Evolutionary conservation across 176 grass and related monocot species (phyloP).

Genomic region (Avena sativa): DNA sequence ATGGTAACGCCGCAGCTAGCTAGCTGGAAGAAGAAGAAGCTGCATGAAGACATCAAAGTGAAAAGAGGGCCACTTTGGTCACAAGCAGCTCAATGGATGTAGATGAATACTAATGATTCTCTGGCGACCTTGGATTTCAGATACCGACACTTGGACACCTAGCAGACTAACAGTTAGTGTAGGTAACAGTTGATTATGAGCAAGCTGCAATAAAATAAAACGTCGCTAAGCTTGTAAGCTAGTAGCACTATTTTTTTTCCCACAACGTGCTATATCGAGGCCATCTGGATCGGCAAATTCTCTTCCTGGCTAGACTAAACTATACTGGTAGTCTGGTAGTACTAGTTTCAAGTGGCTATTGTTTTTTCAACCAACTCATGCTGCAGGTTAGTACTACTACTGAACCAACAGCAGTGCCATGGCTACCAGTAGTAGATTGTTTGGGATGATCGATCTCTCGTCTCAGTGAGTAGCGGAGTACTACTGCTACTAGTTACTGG

Average conservation of each 20-base stretch:
- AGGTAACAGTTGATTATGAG: not conserved
- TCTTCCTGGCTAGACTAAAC: not conserved
- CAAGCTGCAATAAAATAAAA: not conserved
- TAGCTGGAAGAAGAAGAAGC: slow-evolving; percentile 21
- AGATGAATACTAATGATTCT: not conserved
- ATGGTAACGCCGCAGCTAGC: slow-evolving; percentile 4
- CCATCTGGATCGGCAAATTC: not conserved
- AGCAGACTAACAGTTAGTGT: no score
- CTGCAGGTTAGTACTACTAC: not conserved
- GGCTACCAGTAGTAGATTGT: not conserved
- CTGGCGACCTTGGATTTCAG: not conserved
- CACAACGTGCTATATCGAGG: not conserved
- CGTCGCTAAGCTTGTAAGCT: not conserved
- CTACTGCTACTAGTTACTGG: not conserved
- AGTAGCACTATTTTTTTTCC: not conserved
- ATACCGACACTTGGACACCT: not conserved
- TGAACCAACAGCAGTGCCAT: not conserved
- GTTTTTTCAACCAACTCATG: not conserved
- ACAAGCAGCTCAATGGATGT: not conserved
- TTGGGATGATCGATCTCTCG: not conserved
- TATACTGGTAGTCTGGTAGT: not conserved
- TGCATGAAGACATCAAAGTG: slow-evolving; percentile 39
- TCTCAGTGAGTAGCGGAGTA: not conserved
- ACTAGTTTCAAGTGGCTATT: not conserved
- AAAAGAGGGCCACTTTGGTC: slow-evolving; percentile 37